phyloP scores from a whole-genome alignment of 1,284 basidiomycete genomes.

The Heimioporus punctisporus region DNA sequence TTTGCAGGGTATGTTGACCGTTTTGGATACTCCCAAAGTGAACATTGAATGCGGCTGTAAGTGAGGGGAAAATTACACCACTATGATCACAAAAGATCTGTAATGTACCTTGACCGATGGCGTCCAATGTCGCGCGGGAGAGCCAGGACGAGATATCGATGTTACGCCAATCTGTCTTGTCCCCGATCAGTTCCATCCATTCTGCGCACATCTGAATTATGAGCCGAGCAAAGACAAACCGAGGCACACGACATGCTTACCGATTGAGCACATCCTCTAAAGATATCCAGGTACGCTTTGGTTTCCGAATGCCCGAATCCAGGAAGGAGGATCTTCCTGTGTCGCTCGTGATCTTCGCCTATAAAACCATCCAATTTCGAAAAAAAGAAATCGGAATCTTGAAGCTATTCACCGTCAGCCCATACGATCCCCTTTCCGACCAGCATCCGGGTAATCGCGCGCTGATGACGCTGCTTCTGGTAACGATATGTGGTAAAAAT shows the following conservation, averaged over 20 bases:
- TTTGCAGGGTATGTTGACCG: slow-evolving; percentile 38
- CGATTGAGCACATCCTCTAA: slow-evolving; percentile 27
- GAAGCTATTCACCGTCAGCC: not conserved
- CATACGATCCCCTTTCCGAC: not conserved
- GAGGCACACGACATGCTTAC: slow-evolving; percentile 2
- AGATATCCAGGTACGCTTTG: slow-evolving; percentile 39
- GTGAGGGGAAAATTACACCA: too few relatives aligned
- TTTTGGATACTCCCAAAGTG: slow-evolving; percentile 38
- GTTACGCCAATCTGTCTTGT: slow-evolving; percentile 27
- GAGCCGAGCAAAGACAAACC: slow-evolving; percentile 9
- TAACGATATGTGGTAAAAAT: not conserved
- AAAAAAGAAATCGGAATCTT: too few relatives aligned
- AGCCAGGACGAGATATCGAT: slow-evolving; percentile 43
- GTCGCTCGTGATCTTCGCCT: slow-evolving; percentile 47
- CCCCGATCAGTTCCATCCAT: slow-evolving; percentile 45
- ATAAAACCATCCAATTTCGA: too few relatives aligned
- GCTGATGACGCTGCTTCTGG: too few relatives aligned
- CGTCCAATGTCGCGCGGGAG: slow-evolving; percentile 45
- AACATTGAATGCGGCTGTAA: slow-evolving; percentile 49
- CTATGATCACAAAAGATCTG: too few relatives aligned
- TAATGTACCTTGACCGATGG: slow-evolving; percentile 47
- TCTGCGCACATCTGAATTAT: slow-evolving; percentile 42
- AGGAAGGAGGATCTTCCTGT: slow-evolving; percentile 44
- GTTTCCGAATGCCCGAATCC: slow-evolving; percentile 43
- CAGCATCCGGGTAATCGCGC: not conserved